A percentile compares a stretch with the other conserved stretches of the same genome.
Conservation (phyloP, 139 green algal genomes). For the Tetratostichococcus sp. region DNA sequence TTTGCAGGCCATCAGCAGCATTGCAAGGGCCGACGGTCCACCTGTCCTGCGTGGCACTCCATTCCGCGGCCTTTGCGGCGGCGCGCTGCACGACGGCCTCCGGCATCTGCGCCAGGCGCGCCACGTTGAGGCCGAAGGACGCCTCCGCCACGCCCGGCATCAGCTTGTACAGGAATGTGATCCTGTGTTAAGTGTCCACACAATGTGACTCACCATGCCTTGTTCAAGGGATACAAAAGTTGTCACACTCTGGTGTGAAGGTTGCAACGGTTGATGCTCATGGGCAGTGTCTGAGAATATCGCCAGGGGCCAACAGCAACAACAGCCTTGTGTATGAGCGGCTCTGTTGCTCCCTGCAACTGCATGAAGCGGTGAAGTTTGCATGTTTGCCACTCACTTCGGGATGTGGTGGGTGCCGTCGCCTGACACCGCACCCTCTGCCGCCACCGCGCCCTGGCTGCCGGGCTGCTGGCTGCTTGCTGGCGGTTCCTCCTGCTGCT, state of each 20-base stretch:
- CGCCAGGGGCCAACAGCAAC: too few species aligned
- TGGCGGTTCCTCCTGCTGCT: not conserved
- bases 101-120: slow-evolving; percentile 71
- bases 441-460: not conserved
- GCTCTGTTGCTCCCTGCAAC: too few species aligned
- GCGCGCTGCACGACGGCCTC: slow-evolving; percentile 25
- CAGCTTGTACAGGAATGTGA: slow-evolving; percentile 90
- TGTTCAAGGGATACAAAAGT: too few species aligned
- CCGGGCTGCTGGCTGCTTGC: not conserved
- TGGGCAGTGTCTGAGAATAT: too few species aligned
- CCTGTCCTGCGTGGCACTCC: not conserved
- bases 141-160: slow-evolving; percentile 57
- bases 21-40: not conserved
- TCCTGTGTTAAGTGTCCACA: not conserved
- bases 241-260: too few species aligned
- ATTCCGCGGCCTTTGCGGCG: slow-evolving; percentile 6
- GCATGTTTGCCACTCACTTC: not conserved
- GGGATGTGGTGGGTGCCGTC: not conserved
- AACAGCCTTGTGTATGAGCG: too few species aligned
- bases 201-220: too few species aligned
- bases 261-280: too few species aligned
- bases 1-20: not conserved
- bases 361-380: too few species aligned
- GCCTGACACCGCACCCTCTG: not conserved
- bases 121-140: slow-evolving; percentile 88